Conservation (phyloP, 1,139 yeast species). For the Hemisphaericaspora subhashii region DNA sequence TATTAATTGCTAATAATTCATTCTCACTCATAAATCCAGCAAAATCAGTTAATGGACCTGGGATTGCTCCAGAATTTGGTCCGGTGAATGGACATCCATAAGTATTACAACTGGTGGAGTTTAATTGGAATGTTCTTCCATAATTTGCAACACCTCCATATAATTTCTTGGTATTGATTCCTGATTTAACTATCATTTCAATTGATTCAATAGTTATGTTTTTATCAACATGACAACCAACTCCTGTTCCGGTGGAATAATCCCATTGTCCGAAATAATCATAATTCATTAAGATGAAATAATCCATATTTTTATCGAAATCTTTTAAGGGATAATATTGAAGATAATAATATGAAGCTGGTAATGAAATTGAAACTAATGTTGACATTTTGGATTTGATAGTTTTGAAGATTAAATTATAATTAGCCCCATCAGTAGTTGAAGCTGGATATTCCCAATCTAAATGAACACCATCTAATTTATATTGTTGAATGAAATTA, state of each 20-base stretch:
- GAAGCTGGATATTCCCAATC: slow-evolving; percentile 25
- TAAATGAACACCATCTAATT: slow-evolving; percentile 22
- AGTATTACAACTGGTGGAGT: slow-evolving; percentile 10
- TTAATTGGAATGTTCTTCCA: slow-evolving; percentile 14
- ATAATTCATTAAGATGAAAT: slow-evolving; percentile 20
- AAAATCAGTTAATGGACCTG: slow-evolving; percentile 2
- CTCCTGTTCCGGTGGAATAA: slow-evolving; percentile 5
- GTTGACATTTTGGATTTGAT: slow-evolving; percentile 3
- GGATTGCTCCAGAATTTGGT: slow-evolving; percentile 4
- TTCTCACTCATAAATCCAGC: slow-evolving; percentile 5
- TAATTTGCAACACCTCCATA: slow-evolving; percentile 23
- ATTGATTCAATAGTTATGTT: slow-evolving; percentile 11
- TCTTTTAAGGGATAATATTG: slow-evolving; percentile 9
- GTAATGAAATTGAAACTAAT: slow-evolving; percentile 6
- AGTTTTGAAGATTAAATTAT: slow-evolving; percentile 6
- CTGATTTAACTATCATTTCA: slow-evolving; percentile 19
- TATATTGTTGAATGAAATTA: slow-evolving; percentile 14
- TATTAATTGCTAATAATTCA: slow-evolving; percentile 2
- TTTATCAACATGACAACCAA: slow-evolving; percentile 18
- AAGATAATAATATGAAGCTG: slow-evolving; percentile 4
- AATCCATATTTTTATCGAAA: slow-evolving; percentile 17
- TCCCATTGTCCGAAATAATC: slow-evolving; percentile 19
- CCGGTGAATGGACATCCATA: slow-evolving; percentile 6
- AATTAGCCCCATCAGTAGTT: slow-evolving; percentile 11
- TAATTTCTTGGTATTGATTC: slow-evolving; percentile 18